Conservation (phyloP, 2,329 filamentous ascomycete species). For the Penicillium corylophilum region DNA sequence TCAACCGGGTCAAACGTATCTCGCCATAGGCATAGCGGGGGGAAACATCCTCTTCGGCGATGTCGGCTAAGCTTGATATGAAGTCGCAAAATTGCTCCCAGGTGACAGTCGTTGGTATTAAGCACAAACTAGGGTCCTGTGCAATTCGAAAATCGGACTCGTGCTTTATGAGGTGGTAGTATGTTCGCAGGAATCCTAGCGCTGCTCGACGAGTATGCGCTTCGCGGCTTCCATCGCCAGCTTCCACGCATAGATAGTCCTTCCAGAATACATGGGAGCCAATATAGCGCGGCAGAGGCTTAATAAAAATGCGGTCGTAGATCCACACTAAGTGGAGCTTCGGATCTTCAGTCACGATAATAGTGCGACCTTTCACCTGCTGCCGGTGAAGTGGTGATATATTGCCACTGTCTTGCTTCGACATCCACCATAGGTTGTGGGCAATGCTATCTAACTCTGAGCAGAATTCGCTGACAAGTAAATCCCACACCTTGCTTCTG, state of each 20-base stretch:
- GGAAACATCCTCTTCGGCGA: slow-evolving; percentile 28
- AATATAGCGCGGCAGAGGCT: slow-evolving; percentile 32
- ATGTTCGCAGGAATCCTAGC: slow-evolving; percentile 16
- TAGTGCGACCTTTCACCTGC: slow-evolving; percentile 12
- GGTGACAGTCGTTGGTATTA: slow-evolving; percentile 23
- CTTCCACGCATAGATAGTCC: neutral
- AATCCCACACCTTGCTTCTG: neutral
- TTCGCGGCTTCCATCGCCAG: neutral
- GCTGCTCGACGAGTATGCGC: neutral
- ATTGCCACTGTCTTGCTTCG: slow-evolving; percentile 6
- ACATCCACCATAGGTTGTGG: slow-evolving; percentile 7
- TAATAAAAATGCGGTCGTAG: slow-evolving; percentile 27
- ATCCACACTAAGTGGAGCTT: slow-evolving; percentile 31
- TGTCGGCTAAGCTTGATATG: slow-evolving; percentile 10
- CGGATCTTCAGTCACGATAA: slow-evolving; percentile 29
- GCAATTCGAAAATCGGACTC: slow-evolving; percentile 26
- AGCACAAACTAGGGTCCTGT: slow-evolving; percentile 20
- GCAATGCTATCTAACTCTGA: slow-evolving; percentile 9
- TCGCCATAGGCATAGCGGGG: slow-evolving; percentile 32
- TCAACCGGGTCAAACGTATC: slow-evolving; percentile 30
- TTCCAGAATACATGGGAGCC: slow-evolving; percentile 8
- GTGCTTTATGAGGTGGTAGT: slow-evolving; percentile 15
- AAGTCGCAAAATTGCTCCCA: slow-evolving; percentile 19
- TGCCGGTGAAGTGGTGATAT: slow-evolving; percentile 8
- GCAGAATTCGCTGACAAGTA: neutral